phyloP scores from a whole-genome alignment of 306 rosid genomes.

The Styphnolobium japonicum region DNA sequence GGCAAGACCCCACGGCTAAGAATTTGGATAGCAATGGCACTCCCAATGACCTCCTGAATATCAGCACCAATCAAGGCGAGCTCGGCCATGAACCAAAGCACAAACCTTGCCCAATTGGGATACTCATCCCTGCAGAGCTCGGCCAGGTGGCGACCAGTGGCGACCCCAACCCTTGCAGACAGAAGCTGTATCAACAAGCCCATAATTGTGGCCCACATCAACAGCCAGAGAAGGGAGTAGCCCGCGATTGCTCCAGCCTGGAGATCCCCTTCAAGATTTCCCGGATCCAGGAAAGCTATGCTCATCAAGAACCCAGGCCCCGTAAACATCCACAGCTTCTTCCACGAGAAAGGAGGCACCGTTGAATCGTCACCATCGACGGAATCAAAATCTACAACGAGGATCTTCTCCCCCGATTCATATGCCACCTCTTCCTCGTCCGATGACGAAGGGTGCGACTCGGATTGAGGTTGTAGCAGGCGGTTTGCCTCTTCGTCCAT shows the following conservation, averaged over 20 bases:
- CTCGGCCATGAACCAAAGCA: constrained; percentile 90
- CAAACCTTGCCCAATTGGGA: constrained; percentile 63
- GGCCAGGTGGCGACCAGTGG: constrained; percentile 78
- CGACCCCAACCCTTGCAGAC: constrained; percentile 72
- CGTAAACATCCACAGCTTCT: constrained; percentile 75
- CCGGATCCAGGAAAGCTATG: constrained; percentile 92
- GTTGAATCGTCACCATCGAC: constrained; percentile 33
- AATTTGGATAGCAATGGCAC: constrained; percentile 89
- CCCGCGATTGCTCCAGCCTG: constrained; percentile 91
- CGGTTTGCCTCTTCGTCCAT: constrained; percentile 59
- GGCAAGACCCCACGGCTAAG: constrained; percentile 71
- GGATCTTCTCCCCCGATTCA: constrained; percentile 74
- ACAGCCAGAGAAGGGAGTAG: constrained; percentile 75
- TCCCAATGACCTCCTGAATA: constrained; percentile 91
- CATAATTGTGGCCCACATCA: constrained; percentile 86
- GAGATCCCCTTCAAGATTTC: constrained; percentile 86
- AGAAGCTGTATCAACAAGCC: constrained; percentile 75
- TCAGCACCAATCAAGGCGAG: constrained; percentile 91
- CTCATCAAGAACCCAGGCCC: constrained; percentile 93
- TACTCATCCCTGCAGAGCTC: constrained; percentile 85
- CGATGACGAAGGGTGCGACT: neutral
- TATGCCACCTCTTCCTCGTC: constrained; percentile 55
- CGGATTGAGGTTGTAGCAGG: constrained; percentile 32
- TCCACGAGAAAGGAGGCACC: constrained; percentile 73
- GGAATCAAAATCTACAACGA: constrained; percentile 42